Evolutionary conservation across 768 basidiomycete genomes (phyloP).

Genomic region (Phlebiopsis gigantea): DNA sequence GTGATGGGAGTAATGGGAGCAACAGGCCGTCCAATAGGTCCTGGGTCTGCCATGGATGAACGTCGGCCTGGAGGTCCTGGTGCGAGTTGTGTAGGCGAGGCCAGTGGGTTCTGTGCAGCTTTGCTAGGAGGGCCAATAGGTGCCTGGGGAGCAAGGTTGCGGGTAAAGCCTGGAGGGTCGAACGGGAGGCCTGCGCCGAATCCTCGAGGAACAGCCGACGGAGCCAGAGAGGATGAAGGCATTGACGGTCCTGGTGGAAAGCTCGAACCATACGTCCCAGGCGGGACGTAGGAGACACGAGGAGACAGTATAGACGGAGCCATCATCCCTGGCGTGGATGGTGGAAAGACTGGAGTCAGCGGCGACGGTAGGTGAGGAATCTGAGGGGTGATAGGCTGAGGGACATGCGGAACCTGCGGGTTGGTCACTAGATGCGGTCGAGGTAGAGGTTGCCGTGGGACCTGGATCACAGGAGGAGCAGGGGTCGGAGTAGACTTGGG

Average conservation of each 20-base stretch:
- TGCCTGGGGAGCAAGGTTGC: constrained; percentile 31
- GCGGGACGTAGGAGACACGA: constrained; percentile 44
- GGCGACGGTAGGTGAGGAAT: constrained; percentile 37
- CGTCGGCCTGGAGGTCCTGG: constrained; percentile 46
- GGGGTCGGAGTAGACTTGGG: constrained; percentile 34
- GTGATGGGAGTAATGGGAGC: constrained; percentile 53
- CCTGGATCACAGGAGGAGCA: constrained; percentile 26
- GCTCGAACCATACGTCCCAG: constrained; percentile 43
- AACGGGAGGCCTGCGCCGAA: constrained; percentile 49
- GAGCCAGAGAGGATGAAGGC: constrained; percentile 43
- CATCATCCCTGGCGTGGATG: constrained; percentile 36
- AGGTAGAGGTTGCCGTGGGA: constrained; percentile 32
- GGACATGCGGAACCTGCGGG: constrained; percentile 46
- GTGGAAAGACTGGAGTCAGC: constrained; percentile 44
- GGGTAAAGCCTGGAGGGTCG: constrained; percentile 42
- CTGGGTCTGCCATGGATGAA: constrained; percentile 40
- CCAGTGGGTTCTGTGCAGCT: constrained; percentile 27
- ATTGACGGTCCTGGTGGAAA: constrained; percentile 44
- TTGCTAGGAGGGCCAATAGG: constrained; percentile 36
- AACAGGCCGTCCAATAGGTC: constrained; percentile 51
- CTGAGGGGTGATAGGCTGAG: constrained; percentile 46
- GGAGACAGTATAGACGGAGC: constrained; percentile 46
- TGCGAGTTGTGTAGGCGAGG: constrained; percentile 35
- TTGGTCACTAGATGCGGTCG: constrained; percentile 26
- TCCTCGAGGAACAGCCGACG: constrained; percentile 49